Evolutionary conservation across 148 eudicot genomes (phyloP).

Genomic region (Chenopodium suecicum): DNA sequence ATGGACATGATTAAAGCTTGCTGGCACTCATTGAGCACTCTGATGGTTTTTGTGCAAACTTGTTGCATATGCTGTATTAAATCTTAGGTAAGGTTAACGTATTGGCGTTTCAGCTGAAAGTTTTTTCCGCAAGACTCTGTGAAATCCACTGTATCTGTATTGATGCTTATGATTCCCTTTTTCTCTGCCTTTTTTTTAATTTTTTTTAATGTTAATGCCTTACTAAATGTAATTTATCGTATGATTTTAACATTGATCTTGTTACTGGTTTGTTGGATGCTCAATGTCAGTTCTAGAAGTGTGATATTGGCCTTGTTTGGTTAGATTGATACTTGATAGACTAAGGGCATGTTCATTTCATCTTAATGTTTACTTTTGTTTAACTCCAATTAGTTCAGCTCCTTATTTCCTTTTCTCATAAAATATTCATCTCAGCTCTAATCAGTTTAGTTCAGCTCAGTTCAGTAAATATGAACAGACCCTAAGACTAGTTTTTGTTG

Average conservation of each 20-base stretch:
- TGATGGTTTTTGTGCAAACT: not conserved
- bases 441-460: too few relatives aligned
- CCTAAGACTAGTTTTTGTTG: too few relatives aligned
- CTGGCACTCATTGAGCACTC: not conserved
- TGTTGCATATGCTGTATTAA: not conserved
- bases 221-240: not conserved
- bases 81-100: not conserved
- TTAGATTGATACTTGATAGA: too few relatives aligned
- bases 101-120: slow-evolving; percentile 15
- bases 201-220: not conserved
- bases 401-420: too few relatives aligned
- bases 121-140: not conserved
- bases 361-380: too few relatives aligned
- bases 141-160: not conserved
- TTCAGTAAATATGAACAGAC: too few relatives aligned
- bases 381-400: too few relatives aligned
- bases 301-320: too few relatives aligned
- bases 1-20: slow-evolving; percentile 3
- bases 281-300: too few relatives aligned
- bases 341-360: too few relatives aligned
- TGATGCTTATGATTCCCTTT: not conserved
- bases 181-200: not conserved
- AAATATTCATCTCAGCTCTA: too few relatives aligned
- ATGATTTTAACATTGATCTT: not conserved
- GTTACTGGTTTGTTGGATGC: not conserved